Conservation (phyloP, 345 rosid species). For the Eucalyptus pauciflora region DNA sequence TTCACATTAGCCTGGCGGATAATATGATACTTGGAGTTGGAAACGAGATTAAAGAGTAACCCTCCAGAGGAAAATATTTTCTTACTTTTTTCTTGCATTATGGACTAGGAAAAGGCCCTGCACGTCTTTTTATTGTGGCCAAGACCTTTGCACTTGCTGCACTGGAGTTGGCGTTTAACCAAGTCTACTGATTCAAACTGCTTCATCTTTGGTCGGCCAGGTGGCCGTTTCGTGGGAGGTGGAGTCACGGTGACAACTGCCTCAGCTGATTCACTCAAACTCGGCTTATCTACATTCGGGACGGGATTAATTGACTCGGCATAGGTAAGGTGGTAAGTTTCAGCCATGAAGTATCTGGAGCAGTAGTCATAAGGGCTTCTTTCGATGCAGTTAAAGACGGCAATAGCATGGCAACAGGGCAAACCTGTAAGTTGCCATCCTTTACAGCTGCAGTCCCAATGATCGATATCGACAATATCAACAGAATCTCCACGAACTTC, state of each 20-base stretch:
- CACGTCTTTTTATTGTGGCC: slow-evolving; percentile 97
- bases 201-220: slow-evolving; percentile 77
- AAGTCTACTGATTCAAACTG: slow-evolving; percentile 50
- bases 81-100: neutral
- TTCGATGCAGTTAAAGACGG: slow-evolving; percentile 42
- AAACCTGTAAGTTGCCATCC: slow-evolving; percentile 63
- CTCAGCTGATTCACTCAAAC: slow-evolving; percentile 24
- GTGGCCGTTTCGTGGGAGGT: slow-evolving; percentile 77
- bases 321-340: slow-evolving; percentile 40
- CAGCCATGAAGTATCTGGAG: slow-evolving; percentile 50
- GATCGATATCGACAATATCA: slow-evolving; percentile 47
- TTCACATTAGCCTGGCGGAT: slow-evolving; percentile 3
- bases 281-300: slow-evolving; percentile 55
- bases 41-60: neutral
- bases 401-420: slow-evolving; percentile 84
- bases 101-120: slow-evolving; percentile 29
- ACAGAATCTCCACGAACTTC: slow-evolving; percentile 65
- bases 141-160: slow-evolving; percentile 95
- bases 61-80: neutral
- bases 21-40: neutral
- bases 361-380: slow-evolving; percentile 74
- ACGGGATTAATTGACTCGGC: slow-evolving; percentile 75
- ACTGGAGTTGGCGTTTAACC: slow-evolving; percentile 77
- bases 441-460: slow-evolving; percentile 78
- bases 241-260: slow-evolving; percentile 52